phyloP scores from a whole-genome alignment of 495 filamentous ascomycete genomes.

The Talaromyces proteolyticus region DNA sequence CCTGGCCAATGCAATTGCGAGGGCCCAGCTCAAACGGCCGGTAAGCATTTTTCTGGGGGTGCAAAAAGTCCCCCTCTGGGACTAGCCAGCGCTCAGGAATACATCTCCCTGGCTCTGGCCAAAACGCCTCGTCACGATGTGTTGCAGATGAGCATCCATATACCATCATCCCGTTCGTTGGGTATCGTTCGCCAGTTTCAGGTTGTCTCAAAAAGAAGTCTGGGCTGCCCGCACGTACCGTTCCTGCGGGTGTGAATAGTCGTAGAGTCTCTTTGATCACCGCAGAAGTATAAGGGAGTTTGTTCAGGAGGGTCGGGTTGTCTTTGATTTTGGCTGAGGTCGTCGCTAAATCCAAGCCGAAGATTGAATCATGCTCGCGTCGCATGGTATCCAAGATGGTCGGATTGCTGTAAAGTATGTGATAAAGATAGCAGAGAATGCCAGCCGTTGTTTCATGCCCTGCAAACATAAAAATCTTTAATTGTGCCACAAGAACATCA shows the following conservation, averaged over 20 bases:
- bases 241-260: conserved; percentile 32
- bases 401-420: conserved; percentile 42
- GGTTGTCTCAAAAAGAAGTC: conserved; percentile 24
- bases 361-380: conserved; percentile 38
- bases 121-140: conserved; percentile 19
- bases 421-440: conserved; percentile 25
- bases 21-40: conserved; percentile 44
- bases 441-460: conserved; percentile 33
- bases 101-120: conserved; percentile 26
- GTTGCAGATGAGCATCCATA: conserved; percentile 17
- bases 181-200: conserved; percentile 19
- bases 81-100: conserved; percentile 28
- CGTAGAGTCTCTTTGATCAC: conserved; percentile 46
- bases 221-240: conserved; percentile 25
- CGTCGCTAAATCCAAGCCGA: conserved; percentile 18
- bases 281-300: conserved; percentile 36
- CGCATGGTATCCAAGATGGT: conserved; percentile 26
- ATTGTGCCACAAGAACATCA: too few species aligned
- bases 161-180: conserved; percentile 21
- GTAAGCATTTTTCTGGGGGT: conserved; percentile 25
- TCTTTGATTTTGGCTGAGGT: conserved; percentile 15
- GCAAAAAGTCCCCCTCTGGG: not conserved
- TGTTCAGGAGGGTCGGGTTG: conserved; percentile 31
- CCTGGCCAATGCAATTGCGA: conserved; percentile 45
- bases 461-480: conserved; percentile 24